These are phyloP conservation scores for Aspergillus viridinutans DNA, from an alignment of 2,329 filamentous ascomycete species.

Conservation along the genomic window DNA sequence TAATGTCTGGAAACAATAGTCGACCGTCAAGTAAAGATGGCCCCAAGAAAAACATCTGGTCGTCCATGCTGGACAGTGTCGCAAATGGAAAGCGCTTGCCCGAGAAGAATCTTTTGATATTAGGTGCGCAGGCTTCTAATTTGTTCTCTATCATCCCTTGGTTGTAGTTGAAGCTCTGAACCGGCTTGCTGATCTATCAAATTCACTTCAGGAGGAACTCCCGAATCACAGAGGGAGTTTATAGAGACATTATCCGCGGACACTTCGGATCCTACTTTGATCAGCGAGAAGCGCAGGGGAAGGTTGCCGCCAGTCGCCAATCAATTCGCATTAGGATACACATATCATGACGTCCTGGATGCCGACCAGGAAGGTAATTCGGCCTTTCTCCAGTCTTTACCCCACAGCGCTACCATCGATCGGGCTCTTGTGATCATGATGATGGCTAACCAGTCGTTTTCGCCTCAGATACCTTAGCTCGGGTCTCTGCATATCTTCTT, in stretches of 20 bases:
- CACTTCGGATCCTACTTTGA: constrained; percentile 36
- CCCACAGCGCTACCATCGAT: background rate
- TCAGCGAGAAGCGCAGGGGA: constrained; percentile 45
- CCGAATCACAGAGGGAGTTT: constrained; percentile 80
- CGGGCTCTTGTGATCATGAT: background rate
- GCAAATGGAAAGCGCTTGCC: constrained; percentile 85
- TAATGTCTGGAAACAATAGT: constrained; percentile 36
- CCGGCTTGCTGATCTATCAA: constrained; percentile 16
- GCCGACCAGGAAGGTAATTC: constrained; percentile 80
- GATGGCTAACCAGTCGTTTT: constrained; percentile 2
- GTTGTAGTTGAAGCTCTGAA: constrained; percentile 2
- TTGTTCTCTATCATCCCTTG: constrained; percentile 4
- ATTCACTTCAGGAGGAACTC: constrained; percentile 63
- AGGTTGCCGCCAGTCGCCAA: constrained; percentile 79
- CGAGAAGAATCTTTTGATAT: constrained; percentile 83
- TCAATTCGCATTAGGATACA: constrained; percentile 87
- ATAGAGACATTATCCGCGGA: constrained; percentile 56
- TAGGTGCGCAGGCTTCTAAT: constrained; percentile 55
- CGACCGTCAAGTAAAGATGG: constrained; percentile 55
- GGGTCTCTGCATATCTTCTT: constrained; percentile 83
- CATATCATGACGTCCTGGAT: constrained; percentile 90
- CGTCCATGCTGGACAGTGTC: constrained; percentile 83
- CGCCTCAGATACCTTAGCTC: constrained; percentile 72
- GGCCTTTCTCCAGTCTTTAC: background rate
- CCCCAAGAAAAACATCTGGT: constrained; percentile 85